Percentiles rank a stretch among this genome's conserved stretches.
phyloP scores from a whole-genome alignment of 345 rosid species.

The Brassica rapa region DNA sequence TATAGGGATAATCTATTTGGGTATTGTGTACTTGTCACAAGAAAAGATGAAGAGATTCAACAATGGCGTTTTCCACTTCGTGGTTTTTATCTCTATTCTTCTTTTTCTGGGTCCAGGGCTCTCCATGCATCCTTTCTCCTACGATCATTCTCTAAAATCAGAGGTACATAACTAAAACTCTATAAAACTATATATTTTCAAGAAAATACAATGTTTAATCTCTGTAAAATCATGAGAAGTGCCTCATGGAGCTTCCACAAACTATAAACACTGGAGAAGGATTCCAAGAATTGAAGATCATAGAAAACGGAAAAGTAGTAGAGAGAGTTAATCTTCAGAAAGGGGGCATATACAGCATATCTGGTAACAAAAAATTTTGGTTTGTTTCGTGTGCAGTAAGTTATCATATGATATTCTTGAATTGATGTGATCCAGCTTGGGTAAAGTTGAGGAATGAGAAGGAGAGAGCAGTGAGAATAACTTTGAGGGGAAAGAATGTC shows the following conservation, averaged over 20 bases:
- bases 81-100: neutral
- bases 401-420: neutral
- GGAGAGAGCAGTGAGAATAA: constrained; percentile 43
- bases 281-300: constrained; percentile 43
- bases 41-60: constrained; percentile 11
- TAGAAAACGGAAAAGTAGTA: constrained; percentile 38
- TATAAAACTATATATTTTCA: neutral
- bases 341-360: constrained; percentile 52
- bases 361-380: constrained; percentile 41
- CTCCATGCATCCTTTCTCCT: constrained; percentile 33
- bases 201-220: neutral
- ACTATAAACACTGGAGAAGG: constrained; percentile 45
- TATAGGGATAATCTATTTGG: neutral
- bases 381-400: constrained; percentile 15
- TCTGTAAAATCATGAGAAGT: constrained; percentile 43
- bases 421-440: constrained; percentile 55
- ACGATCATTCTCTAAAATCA: constrained; percentile 50
- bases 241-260: constrained; percentile 52
- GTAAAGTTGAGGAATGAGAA: constrained; percentile 51
- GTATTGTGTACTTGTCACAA: neutral
- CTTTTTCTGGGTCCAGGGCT: constrained; percentile 34
- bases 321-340: constrained; percentile 47
- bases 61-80: constrained; percentile 14
- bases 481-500: constrained; percentile 39
- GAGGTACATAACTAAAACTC: constrained; percentile 41